Evolutionary conservation across 192 early-diverging fungal species (phyloP), one percentile per base, ranked within the genome.

Genomic region (Coemansia sp.): DNA sequence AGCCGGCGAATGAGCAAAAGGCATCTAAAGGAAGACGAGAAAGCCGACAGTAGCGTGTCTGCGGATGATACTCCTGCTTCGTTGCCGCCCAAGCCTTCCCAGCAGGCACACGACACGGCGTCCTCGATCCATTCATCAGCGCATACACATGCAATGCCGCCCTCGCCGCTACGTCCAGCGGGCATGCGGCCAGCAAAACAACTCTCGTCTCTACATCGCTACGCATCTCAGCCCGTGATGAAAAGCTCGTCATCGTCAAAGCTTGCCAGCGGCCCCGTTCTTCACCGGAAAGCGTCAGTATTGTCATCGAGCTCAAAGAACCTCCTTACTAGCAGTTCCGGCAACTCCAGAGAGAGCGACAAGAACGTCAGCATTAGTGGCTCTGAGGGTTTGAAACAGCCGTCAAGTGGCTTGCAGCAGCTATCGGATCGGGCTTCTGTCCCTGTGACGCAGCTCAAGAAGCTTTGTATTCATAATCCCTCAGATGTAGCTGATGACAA

Each of bases 181-280:
- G 72, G 72, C 34, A 59, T 58, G 33, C 43, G 61, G 12, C 60
- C 72, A 28, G 68, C 67, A 34, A 43, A 65, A 25, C 67, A 71
- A 18, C 31, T 66, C 60, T 30, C 67, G 7, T 46, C 51, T 33
- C 62, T 80, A 31, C 77, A 80, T 58, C 67, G 72, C 18, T 81
- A 64, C 40, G 70, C 78, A 18, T 81, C 78, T 23, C 78, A 75
- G 69, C 78, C 78, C 21, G 64, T 68, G 48, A 79, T 79, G 77
- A 39, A 40, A 33, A 71, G 59, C 30, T 16, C 34, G 20, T 51
- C 45, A 34, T 8, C 51, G 1, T 37, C 51, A 46, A 48, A 59
- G 25, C 45, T 52, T 18, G 5, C 57, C 7, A 58, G 34, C 37
- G 58, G 74, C 13, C 63, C 55, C 1, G 53, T 63, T 18, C 59